phyloP scores from a whole-genome alignment of 2,329 filamentous ascomycete species.

The Claviceps paspali region DNA sequence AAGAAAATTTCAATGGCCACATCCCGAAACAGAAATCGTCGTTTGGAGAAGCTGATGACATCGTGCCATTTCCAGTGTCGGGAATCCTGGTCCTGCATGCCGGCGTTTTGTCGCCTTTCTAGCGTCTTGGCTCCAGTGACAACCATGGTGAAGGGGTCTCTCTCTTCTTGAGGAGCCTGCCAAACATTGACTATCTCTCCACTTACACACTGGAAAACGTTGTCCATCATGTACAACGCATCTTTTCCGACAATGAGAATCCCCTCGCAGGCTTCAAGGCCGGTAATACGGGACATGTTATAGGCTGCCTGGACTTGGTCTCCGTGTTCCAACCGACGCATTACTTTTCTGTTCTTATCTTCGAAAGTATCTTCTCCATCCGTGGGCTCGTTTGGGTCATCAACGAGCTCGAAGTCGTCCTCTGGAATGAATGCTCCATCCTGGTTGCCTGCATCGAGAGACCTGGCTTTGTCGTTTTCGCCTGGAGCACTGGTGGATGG shows the following conservation, averaged over 20 bases:
- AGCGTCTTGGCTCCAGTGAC: constrained; percentile 53
- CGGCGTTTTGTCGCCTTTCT: constrained; percentile 45
- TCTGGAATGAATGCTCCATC: constrained; percentile 34
- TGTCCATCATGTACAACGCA: constrained; percentile 85
- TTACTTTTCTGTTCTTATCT: constrained; percentile 95
- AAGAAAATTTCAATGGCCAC: constrained; percentile 97
- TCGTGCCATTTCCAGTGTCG: constrained; percentile 90
- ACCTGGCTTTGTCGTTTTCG: constrained; percentile 10
- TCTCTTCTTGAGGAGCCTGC: constrained; percentile 82
- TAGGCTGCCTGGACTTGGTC: constrained; percentile 88
- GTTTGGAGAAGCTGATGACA: constrained; percentile 88
- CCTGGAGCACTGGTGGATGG: constrained; percentile 11
- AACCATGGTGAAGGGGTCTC: constrained; percentile 89
- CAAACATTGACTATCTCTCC: constrained; percentile 95
- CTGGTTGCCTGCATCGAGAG: constrained; percentile 9
- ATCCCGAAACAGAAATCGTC: constrained; percentile 86
- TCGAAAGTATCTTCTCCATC: constrained; percentile 68
- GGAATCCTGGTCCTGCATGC: constrained; percentile 55
- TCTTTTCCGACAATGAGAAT: constrained; percentile 87
- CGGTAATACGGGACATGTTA: constrained; percentile 89
- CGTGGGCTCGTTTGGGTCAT: constrained; percentile 74
- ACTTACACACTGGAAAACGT: constrained; percentile 86
- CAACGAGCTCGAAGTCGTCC: constrained; percentile 91
- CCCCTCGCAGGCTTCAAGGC: constrained; percentile 84
- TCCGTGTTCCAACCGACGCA: constrained; percentile 79